Percentiles rank a stretch among this genome's conserved stretches.
Evolutionary conservation across 176 grass and related monocot genomes (phyloP).

Genomic region (Oryza meyeriana): DNA sequence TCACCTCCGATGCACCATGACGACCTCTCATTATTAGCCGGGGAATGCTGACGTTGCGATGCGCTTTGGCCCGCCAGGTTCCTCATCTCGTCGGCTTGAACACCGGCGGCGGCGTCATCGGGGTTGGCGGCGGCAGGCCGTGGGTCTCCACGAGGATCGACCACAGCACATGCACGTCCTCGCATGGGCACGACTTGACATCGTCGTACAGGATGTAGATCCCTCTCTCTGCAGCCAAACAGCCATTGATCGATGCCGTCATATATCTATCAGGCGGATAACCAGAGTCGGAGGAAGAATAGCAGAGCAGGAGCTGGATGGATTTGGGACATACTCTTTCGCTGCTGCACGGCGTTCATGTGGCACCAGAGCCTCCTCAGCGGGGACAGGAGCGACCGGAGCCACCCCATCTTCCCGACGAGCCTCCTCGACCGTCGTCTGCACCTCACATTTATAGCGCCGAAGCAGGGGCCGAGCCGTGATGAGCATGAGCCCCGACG

Average conservation of each 20-base stretch:
- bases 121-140: constrained; percentile 47
- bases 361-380: constrained; percentile 51
- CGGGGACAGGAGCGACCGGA: constrained; percentile 42
- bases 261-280: neutral
- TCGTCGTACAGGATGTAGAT: constrained; percentile 63
- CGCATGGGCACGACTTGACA: constrained; percentile 70
- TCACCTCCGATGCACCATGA: constrained; percentile 24
- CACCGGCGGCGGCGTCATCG: constrained; percentile 2
- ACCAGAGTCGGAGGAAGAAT: neutral
- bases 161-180: constrained; percentile 72
- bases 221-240: constrained; percentile 27
- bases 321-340: constrained; percentile 24
- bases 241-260: neutral
- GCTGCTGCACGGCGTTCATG: constrained; percentile 21
- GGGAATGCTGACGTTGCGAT: neutral
- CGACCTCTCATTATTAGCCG: constrained; percentile 29
- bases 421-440: neutral
- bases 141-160: constrained; percentile 50
- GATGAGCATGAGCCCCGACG: neutral
- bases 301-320: neutral
- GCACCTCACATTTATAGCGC: constrained; percentile 21
- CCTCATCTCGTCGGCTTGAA: constrained; percentile 25
- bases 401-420: constrained; percentile 48
- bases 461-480: neutral
- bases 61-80: too few species aligned